phyloP scores from a whole-genome alignment of 306 rosid genomes.

The Quercus robur region DNA sequence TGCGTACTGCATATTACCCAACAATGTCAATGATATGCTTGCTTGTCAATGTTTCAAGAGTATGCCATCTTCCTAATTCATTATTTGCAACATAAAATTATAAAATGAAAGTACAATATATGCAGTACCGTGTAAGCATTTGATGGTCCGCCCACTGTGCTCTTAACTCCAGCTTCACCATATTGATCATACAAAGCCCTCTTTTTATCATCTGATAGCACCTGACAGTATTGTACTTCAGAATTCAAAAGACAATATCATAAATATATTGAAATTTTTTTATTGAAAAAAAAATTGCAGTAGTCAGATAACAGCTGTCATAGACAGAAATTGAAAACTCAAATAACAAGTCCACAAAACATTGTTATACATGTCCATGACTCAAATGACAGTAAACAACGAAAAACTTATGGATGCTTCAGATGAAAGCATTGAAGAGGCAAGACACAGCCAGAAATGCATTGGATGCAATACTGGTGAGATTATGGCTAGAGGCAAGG shows the following conservation, averaged over 20 bases:
- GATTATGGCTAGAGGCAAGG: background rate
- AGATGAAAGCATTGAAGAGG: background rate
- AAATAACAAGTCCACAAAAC: background rate
- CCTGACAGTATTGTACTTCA: constrained; percentile 78
- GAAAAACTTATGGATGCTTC: background rate
- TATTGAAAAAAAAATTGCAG: too few relatives aligned
- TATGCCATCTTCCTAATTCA: background rate
- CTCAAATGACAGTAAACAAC: background rate
- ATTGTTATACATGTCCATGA: background rate
- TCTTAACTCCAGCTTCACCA: constrained; percentile 96
- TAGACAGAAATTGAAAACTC: too few relatives aligned
- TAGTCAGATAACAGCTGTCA: background rate
- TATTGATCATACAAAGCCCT: constrained; percentile 94
- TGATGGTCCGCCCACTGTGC: constrained; percentile 81
- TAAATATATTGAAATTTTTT: constrained; percentile 17
- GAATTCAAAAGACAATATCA: constrained; percentile 60
- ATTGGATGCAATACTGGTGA: background rate
- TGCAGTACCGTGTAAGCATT: constrained; percentile 78
- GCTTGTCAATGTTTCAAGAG: constrained; percentile 9
- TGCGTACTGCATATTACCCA: background rate
- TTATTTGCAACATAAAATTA: background rate
- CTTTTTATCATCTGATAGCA: constrained; percentile 96
- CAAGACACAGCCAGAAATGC: background rate
- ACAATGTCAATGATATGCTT: constrained; percentile 2
- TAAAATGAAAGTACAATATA: constrained; percentile 11